A percentile compares a stretch with the other conserved stretches of the same genome.
phyloP scores from a whole-genome alignment of 2,329 filamentous ascomycete species.

The Torrubiellomyces zombiae region DNA sequence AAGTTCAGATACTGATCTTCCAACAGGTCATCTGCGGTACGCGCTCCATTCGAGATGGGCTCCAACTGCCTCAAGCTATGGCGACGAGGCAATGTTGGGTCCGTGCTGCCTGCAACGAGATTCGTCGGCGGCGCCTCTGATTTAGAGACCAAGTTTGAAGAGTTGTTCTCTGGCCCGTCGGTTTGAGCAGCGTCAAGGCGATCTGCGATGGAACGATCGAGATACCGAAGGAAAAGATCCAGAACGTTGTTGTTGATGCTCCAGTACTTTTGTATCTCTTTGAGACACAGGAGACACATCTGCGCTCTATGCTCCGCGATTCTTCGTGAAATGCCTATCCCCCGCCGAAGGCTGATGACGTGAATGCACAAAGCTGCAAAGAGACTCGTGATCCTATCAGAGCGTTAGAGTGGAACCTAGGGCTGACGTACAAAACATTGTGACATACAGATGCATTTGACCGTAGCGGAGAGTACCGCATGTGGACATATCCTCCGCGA shows the following conservation, averaged over 20 bases:
- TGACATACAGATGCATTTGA: constrained; percentile 20
- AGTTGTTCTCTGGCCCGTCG: constrained; percentile 3
- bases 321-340: constrained; percentile 14
- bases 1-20: constrained; percentile 20
- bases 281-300: constrained; percentile 19
- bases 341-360: constrained; percentile 17
- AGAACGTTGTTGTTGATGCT: constrained; percentile 22
- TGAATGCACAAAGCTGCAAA: constrained; percentile 22
- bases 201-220: constrained; percentile 20
- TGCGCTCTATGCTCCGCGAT: constrained; percentile 21
- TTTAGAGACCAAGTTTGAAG: no score
- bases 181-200: constrained; percentile 12
- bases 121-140: constrained; percentile 1
- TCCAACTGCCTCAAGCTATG: no score
- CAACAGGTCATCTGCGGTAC: constrained; percentile 11
- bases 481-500: constrained; percentile 21
- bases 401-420: background rate
- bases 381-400: constrained; percentile 20
- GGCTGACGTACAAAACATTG: background rate
- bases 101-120: constrained; percentile 1
- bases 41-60: constrained; percentile 5
- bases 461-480: constrained; percentile 17
- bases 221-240: constrained; percentile 20
- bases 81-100: background rate
- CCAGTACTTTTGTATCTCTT: constrained; percentile 23